phyloP scores from a whole-genome alignment of 345 rosid species.

The Salix suchowensis region DNA sequence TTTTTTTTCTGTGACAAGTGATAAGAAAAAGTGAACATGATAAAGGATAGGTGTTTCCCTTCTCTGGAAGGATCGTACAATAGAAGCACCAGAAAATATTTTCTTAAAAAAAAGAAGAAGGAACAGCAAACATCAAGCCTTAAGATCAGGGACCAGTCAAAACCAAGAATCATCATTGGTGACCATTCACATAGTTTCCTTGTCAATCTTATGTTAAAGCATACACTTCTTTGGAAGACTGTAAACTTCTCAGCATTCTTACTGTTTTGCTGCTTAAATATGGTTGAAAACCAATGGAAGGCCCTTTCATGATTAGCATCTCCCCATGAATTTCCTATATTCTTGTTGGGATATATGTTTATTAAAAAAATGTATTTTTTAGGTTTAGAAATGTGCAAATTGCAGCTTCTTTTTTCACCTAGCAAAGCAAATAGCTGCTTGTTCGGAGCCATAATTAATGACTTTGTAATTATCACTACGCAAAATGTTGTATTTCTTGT shows the following conservation, averaged over 20 bases:
- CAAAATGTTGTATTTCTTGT: neutral
- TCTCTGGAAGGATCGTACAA: neutral
- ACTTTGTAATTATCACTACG: neutral
- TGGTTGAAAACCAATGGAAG: neutral
- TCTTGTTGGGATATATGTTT: neutral
- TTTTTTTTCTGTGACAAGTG: neutral
- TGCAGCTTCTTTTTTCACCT: neutral
- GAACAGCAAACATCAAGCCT: neutral
- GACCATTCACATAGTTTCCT: neutral
- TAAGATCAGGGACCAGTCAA: neutral
- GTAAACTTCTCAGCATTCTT: neutral
- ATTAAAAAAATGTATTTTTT: neutral
- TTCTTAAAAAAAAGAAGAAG: neutral
- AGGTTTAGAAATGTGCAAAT: neutral
- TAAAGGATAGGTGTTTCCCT: neutral
- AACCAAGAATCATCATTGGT: neutral
- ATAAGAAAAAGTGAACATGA: neutral
- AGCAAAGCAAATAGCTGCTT: neutral
- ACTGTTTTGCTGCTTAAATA: neutral
- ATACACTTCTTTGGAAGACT: neutral
- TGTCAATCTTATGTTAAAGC: neutral
- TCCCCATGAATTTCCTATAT: neutral
- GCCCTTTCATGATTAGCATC: neutral
- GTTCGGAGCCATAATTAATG: neutral
- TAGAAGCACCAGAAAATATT: neutral